phyloP scores from a whole-genome alignment of 345 rosid genomes.

The Carallia brachiata region DNA sequence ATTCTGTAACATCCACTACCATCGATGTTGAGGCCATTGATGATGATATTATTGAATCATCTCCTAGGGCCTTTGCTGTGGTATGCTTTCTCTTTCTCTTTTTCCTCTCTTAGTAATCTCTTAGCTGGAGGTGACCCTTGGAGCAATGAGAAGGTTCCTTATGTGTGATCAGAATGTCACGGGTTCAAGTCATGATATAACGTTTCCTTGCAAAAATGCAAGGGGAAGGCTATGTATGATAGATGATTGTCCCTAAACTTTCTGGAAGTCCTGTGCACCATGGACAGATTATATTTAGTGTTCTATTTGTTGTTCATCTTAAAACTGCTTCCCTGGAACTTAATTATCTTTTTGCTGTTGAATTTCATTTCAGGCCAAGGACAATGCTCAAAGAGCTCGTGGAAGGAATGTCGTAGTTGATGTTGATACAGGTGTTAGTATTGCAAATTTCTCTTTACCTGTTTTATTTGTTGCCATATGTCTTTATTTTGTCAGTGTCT shows the following conservation, averaged over 20 bases:
- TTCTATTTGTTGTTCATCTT: too few relatives aligned
- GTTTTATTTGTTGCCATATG: background rate
- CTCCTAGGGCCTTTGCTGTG: constrained; percentile 74
- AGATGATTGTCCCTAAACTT: too few relatives aligned
- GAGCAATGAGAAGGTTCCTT: too few relatives aligned
- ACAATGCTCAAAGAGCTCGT: constrained; percentile 52
- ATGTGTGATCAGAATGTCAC: background rate
- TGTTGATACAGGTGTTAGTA: constrained; percentile 65
- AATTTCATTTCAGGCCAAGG: constrained; percentile 61
- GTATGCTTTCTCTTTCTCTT: constrained; percentile 29
- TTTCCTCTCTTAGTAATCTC: background rate
- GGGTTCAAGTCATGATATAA: too few relatives aligned
- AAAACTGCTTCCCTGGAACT: background rate
- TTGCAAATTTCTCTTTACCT: background rate
- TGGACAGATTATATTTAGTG: too few relatives aligned
- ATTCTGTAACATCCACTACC: constrained; percentile 27
- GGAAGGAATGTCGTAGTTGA: constrained; percentile 47
- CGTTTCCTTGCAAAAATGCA: too few relatives aligned
- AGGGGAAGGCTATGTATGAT: too few relatives aligned
- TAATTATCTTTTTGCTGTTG: background rate
- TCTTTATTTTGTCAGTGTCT: background rate
- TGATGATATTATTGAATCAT: constrained; percentile 74
- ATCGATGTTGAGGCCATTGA: constrained; percentile 78
- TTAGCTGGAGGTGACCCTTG: too few relatives aligned
- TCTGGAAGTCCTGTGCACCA: too few relatives aligned